Conservation (phyloP, 2,329 filamentous ascomycete species). For the Ambrosiella beaveri region DNA sequence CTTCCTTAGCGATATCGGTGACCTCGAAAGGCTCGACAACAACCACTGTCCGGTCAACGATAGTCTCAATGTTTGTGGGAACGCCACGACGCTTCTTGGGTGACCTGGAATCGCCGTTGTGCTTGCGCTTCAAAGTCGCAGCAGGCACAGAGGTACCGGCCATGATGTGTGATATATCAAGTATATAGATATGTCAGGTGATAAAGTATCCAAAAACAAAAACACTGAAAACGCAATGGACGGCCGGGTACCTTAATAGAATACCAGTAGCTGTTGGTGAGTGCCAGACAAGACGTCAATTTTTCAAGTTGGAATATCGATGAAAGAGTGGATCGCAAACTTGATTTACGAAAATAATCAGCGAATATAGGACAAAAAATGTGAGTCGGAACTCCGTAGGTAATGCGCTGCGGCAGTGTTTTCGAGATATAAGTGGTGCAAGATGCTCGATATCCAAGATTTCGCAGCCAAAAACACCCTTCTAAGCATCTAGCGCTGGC, state of each 20-base stretch:
- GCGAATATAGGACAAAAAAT: not conserved
- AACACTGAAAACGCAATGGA: not conserved
- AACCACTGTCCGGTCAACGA: constrained; percentile 10
- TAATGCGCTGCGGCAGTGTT: not conserved
- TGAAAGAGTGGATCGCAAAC: not conserved
- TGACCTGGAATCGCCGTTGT: constrained; percentile 10
- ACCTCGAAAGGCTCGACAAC: not conserved
- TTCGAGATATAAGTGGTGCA: not conserved
- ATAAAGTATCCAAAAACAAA: not conserved
- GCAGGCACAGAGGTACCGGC: constrained; percentile 6
- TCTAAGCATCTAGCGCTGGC: not conserved
- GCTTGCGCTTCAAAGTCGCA: constrained; percentile 12
- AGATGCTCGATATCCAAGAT: not conserved
- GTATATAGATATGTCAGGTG: not conserved
- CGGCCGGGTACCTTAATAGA: not conserved
- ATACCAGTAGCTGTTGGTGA: not conserved
- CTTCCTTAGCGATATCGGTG: not conserved
- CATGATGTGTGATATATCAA: constrained; percentile 4
- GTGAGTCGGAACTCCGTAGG: not conserved
- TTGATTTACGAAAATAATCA: not conserved
- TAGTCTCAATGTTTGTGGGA: not conserved
- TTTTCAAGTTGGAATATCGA: not conserved
- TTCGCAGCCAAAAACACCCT: constrained; percentile 2
- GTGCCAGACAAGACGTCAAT: not conserved
- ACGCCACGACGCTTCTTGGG: constrained; percentile 10